Percentiles rank a stretch among this genome's conserved stretches.
phyloP scores from a whole-genome alignment of 352 stramenopile species.

The Pythium brassicae region DNA sequence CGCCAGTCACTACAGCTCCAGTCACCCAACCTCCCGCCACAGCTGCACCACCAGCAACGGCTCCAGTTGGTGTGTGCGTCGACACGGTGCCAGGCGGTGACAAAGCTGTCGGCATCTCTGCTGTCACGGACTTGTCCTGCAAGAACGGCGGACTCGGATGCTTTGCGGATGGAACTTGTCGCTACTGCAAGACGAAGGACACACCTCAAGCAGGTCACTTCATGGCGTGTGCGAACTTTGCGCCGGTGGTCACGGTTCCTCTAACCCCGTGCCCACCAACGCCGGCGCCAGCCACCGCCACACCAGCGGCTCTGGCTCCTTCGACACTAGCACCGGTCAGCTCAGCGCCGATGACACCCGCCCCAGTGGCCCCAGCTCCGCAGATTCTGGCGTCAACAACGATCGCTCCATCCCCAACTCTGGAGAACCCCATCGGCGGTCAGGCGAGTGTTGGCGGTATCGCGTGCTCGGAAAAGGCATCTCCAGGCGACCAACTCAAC shows the following conservation, averaged over 20 bases:
- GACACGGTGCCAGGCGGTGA: not conserved
- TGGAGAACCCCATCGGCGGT: conserved; percentile 1
- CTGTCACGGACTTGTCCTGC: conserved; percentile 11
- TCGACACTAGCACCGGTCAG: not conserved
- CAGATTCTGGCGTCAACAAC: not conserved
- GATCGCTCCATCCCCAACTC: not conserved
- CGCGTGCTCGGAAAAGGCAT: not conserved
- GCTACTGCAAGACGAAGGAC: conserved; percentile 20
- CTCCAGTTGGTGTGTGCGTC: not conserved
- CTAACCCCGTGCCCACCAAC: not conserved
- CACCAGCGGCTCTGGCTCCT: not conserved
- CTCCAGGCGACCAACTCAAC: conserved; percentile 12
- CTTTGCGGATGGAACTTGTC: conserved; percentile 10
- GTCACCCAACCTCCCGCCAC: not conserved
- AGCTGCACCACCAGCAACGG: not conserved
- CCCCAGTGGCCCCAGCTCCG: not conserved
- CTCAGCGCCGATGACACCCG: not conserved
- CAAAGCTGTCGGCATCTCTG: conserved; percentile 8
- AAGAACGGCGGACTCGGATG: conserved; percentile 18
- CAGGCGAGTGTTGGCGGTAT: not conserved
- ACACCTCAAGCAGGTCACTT: conserved; percentile 16
- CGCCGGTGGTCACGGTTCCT: not conserved
- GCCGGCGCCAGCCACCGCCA: not conserved
- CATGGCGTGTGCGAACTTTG: conserved; percentile 4
- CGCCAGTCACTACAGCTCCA: not conserved